A percentile compares a stretch with the other conserved stretches of the same genome.
Conservation (phyloP, 768 basidiomycete species). For the Ramaria rubella region DNA sequence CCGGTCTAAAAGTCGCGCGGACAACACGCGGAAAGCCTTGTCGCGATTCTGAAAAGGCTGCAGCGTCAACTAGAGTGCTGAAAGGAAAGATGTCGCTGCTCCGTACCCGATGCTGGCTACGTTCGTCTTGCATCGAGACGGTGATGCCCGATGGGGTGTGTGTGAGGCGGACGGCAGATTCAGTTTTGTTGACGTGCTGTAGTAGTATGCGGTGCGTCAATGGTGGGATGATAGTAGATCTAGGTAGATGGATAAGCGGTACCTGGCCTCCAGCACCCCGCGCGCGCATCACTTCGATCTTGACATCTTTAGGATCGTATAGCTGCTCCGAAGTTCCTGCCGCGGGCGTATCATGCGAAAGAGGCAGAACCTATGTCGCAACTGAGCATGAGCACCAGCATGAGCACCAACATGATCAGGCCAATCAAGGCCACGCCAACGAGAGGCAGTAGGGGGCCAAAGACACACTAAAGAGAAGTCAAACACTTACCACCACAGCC, state of each 20-base stretch:
- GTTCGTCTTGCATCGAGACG: constrained; percentile 97
- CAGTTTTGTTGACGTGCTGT: constrained; percentile 97
- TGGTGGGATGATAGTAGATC: not conserved
- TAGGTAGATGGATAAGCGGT: constrained; percentile 12
- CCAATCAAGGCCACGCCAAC: not conserved
- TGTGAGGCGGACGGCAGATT: constrained; percentile 92
- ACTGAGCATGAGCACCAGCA: not conserved
- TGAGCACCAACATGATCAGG: no score
- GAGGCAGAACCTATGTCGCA: constrained; percentile 69
- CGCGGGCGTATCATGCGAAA: constrained; percentile 58
- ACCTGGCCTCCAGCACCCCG: constrained; percentile 97
- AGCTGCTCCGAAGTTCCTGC: constrained; percentile 50
- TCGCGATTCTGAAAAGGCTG: constrained; percentile 62
- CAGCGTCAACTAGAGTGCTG: not conserved
- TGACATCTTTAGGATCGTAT: constrained; percentile 79
- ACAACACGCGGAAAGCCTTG: constrained; percentile 87
- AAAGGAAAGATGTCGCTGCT: no score
- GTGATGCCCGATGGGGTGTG: constrained; percentile 90
- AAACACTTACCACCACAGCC: constrained; percentile 63
- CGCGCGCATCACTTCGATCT: constrained; percentile 90
- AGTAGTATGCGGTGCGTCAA: not conserved
- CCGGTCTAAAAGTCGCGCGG: constrained; percentile 76
- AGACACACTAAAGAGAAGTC: not conserved
- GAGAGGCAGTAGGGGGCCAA: not conserved
- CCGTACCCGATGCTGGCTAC: constrained; percentile 89